Evolutionary conservation across 345 rosid species (phyloP), one percentile per base, ranked within the genome.

Genomic region (Eucalyptus cloeziana): DNA sequence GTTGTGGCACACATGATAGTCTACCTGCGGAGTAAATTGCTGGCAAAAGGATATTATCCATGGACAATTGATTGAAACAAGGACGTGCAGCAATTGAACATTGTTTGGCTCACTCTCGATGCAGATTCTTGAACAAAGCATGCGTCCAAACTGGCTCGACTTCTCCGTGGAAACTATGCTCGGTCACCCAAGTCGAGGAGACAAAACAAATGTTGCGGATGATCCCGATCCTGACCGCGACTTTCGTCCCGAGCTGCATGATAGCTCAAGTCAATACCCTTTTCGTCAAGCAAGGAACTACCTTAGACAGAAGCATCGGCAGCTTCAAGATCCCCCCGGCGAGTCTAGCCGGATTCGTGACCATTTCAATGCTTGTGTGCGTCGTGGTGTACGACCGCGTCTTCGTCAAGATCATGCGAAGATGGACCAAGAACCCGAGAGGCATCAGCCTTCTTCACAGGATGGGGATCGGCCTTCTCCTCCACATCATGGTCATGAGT

Each of bases 221-320:
- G 99, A 91, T 98, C 62, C 99, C 99, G 2, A 92, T 97, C 79
- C 56, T 94, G 91, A 49, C 92, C 40, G 91, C 95, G 67, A 98
- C 98, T 4, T 95, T 98, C 83, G 93, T 98, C 49, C 99, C 99
- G 44, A 95, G 97, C 92, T 93, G 95, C 87, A 95, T 98, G 98
- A 0, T 94, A 2, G 97, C 99, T 64, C 99, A 98, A 85, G 87
- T 91, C 89, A 90, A 92, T 91, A 98, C 99, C 69, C 94, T 98
- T 80, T 98, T 97, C 87, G 93, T 98, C 22, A 98, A 98, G 93
- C 99, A 97, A 92, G 98, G 99, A 89, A 95, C 98, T 31, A 98
- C 99, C 71, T 94, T 98, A n/a, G 93, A 97, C 47, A 89, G 97
- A 71, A 88, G 87, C 7, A 83, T 95, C 8, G 96, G 95, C 52